Base-by-base conservation (phyloP, 75 land plant species). In the Adiantum capillusveneris region DNA sequence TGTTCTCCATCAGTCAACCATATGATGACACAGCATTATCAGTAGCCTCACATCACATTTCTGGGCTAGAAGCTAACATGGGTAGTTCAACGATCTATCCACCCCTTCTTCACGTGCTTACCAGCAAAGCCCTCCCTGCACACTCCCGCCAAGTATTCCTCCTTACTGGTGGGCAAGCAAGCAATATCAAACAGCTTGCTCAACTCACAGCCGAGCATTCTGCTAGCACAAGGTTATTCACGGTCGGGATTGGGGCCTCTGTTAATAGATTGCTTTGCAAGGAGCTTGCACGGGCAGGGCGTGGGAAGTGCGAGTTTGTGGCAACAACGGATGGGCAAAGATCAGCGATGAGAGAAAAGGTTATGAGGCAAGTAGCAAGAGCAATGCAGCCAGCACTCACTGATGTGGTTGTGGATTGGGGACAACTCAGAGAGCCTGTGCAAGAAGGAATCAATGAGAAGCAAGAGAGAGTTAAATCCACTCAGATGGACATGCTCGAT, bases 221-320 rank as follows among this genome's bases (percentile, higher is more conserved):
- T 6, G 49, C 21, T 3, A 46, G 21, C 2, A 20, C 21, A 46
- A 46, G 49, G 21, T 14, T 46, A 2, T 46, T 46, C 49, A 46
- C 49, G 5, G 5, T 46, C 17, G 49, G 49, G 17, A 46, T 46
- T 20, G 49, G 49, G 5, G 14, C 5, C 5, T 6, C 6, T 3
- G 49, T 46, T 46, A 14, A 46, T 46, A 46, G 49, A 17, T 17
- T 20, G 14, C 49, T 46, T 17, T 46, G 49, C 49, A 46, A 46
- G 49, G 14, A 46, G 49, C 49, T 46, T 46, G 49, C 49, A 46
- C 49, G 14, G 49, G 49, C 49, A 46, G 49, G 49, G 5, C n/a
- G 17, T n/a, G 49, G 49, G 2, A 46, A 46, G 21, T 46, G 49
- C 14, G 49, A 46, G 49, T 46, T 46, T 46, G 49, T 46, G 49